Evolutionary conservation across 1,284 basidiomycete species (phyloP), one percentile per base, ranked within the genome.

Genomic region (Cutaneotrichosporon mucoides): DNA sequence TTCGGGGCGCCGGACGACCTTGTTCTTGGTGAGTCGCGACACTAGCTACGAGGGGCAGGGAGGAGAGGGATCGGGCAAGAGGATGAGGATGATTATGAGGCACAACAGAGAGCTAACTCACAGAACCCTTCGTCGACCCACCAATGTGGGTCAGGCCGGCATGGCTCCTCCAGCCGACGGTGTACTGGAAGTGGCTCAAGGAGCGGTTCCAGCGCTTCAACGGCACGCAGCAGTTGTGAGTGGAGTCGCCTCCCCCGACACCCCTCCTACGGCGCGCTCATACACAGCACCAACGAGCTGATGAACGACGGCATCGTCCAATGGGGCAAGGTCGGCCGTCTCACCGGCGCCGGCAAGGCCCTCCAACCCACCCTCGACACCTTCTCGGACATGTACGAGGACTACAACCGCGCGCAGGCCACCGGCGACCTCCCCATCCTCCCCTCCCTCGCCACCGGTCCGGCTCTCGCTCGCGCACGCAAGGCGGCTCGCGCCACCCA

Each of bases 61-160:
- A 40, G 38, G 24, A 24, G 24, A 24, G 24, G 24, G 24, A 24
- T 24, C 24, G 24, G 24, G 24, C 24, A 24, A 24, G 24, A 24
- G 24, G 24, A 24, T 24, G 24, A 24, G 24, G 24, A 24, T 24
- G 24, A 24, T 24, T 2, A 24, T 24, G 24, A 24, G 24, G 24
- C 24, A 24, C 24, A 24, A 40, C 24, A 24, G 24, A 3, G 9
- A 8, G 53, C 57, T 59, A 9, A 59, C 53, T 2, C 5, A 5
- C 57, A 62, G 61, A 62, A 41, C 54, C 61, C 36, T 38, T 53
- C 7, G 54, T 59, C 40, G 61, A 62, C 36, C 61, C 60, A 9
- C 49, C 49, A 51, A 51, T 34, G 34, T 12, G 36, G n/a, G 6
- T 55, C 47, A n/a, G 40, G 35, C 24, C 10, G 15, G 2, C 3